Evolutionary conservation across 441 rosid genomes (phyloP), one percentile per base, ranked within the genome.

Genomic region (Corymbia citriodora): DNA sequence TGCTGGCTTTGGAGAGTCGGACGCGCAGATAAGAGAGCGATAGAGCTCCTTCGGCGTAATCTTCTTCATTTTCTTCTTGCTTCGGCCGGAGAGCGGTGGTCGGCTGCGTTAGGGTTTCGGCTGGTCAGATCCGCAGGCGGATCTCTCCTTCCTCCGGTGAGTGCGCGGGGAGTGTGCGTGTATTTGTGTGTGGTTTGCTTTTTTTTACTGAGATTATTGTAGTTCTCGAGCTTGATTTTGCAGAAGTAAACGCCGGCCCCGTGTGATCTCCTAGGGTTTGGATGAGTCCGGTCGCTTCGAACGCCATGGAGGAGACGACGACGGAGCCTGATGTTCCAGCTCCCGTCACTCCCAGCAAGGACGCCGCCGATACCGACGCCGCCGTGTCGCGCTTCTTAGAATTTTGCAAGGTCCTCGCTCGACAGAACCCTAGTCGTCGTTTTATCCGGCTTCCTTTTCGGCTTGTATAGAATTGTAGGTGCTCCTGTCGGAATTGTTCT

Each of bases 341-440:
- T 89, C 92, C 93, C 85, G 92, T 87, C 87, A 92, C 93, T 87
- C 90, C 94, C 14, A 92, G 89, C 88, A 86, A 89, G 14, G 93
- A 90, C 79, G 90, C 91, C 61, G 91, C 91, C 36, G 94, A 92
- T 19, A 68, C 49, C 23, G 94, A 92, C 65, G 93, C 91, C 45
- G 59, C 88, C 53, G 97, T 95, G 89, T 93, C 90, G 17, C 91
- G 94, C 87, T 96, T 97, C 91, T 45, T 89, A 53, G 94, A 90
- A 33, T 93, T 96, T 85, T 96, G 98, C 95, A 93, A 95, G 98
- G 99, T 94, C 49, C 19, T 74, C 21, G 79, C 72, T 57, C 82
- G 70, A 25, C 81, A 5, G 33, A 19, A 74, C 57, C 12, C 86
- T 70, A 16, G 25, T 61, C 68, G 86, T 45, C 14, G 15, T 79